Evolutionary conservation across 371 early-diverging fungal species (phyloP).

Genomic region (Lichtheimia corymbifera): DNA sequence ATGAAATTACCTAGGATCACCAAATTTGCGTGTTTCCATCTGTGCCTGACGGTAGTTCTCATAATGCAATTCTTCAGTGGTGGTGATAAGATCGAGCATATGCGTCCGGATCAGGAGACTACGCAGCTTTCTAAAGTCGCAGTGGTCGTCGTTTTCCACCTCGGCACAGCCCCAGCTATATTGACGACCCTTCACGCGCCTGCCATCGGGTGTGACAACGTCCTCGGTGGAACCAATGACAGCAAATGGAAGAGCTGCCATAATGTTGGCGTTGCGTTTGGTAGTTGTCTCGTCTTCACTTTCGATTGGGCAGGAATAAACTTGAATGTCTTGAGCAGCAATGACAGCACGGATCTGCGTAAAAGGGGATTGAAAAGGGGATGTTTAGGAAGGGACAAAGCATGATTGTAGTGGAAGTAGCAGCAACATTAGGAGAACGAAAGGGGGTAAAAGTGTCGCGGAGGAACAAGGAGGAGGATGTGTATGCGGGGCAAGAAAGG

Average conservation of each 20-base stretch:
- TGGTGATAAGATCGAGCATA: conserved; percentile 90
- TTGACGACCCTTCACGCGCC: conserved; percentile 84
- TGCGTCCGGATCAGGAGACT: conserved; percentile 92
- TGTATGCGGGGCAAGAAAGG: conserved; percentile 1
- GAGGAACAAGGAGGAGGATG: not conserved
- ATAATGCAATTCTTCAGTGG: conserved; percentile 92
- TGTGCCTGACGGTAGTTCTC: conserved; percentile 87
- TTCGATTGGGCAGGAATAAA: conserved; percentile 85
- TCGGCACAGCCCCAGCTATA: conserved; percentile 96
- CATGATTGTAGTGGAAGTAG: not conserved
- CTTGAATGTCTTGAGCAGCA: conserved; percentile 75
- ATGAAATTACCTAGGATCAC: conserved; percentile 65
- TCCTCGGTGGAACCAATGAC: conserved; percentile 93
- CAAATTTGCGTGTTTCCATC: conserved; percentile 84
- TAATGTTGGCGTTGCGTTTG: conserved; percentile 80
- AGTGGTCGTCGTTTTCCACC: conserved; percentile 88
- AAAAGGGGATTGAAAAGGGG: conserved; percentile 3
- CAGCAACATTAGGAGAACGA: not conserved
- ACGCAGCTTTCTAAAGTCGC: conserved; percentile 94
- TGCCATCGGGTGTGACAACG: conserved; percentile 75
- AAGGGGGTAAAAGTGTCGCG: not conserved
- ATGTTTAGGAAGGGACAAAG: not conserved
- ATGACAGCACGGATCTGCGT: conserved; percentile 78
- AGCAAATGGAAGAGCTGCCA: conserved; percentile 93
- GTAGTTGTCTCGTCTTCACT: conserved; percentile 86